phyloP scores from a whole-genome alignment of 345 rosid species.

The Adansonia digitata region DNA sequence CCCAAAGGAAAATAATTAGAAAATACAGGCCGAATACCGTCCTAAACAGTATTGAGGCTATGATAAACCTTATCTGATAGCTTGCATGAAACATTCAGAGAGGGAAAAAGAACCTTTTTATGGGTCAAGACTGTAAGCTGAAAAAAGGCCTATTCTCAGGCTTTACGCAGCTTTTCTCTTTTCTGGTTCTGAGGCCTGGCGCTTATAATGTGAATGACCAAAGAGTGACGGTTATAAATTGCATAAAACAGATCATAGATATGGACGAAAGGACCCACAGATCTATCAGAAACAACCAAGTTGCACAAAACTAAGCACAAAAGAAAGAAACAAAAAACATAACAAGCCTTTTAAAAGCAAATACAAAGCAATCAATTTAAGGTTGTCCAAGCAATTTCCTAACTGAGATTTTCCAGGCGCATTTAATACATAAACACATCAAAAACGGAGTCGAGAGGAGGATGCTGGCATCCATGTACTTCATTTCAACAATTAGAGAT shows the following conservation, averaged over 20 bases:
- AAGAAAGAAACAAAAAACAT: neutral
- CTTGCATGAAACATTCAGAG: neutral
- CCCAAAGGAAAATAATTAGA: neutral
- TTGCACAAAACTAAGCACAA: neutral
- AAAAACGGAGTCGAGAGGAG: too few species aligned
- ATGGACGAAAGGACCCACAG: neutral
- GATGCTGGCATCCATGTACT: neutral
- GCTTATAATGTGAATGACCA: neutral
- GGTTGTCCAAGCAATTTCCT: conserved; percentile 13
- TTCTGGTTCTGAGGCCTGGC: neutral
- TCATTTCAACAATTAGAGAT: conserved; percentile 19
- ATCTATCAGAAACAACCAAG: neutral
- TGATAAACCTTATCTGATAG: neutral
- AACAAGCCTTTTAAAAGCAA: neutral
- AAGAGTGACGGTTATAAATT: neutral
- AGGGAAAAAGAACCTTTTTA: too few species aligned
- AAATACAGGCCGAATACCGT: neutral
- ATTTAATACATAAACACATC: conserved; percentile 14
- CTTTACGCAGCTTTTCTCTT: too few species aligned
- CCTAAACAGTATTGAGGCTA: neutral
- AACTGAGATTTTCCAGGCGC: conserved; percentile 15
- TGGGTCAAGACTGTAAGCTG: too few species aligned
- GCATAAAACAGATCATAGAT: neutral
- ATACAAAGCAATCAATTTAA: neutral
- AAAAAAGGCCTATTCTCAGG: too few species aligned